Evolutionary conservation across 805 yeast species (phyloP), one percentile per base, ranked within the genome.

Genomic region (Kregervanrija fluxuum): DNA sequence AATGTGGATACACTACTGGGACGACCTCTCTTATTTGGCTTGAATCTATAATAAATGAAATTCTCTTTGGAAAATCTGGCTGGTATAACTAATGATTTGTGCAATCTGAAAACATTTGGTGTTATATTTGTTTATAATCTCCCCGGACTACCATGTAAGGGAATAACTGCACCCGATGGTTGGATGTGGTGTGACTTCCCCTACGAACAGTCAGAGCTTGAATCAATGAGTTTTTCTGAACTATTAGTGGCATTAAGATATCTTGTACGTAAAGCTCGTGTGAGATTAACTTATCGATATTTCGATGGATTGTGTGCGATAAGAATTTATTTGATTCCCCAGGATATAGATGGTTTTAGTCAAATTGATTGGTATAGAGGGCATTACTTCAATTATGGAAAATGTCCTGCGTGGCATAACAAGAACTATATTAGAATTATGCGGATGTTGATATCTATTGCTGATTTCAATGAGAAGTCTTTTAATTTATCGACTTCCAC

Each of bases 181-280:
- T 80, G 85, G 85, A 53, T 40, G 41, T 79, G 85, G 85, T 60
- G 77, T 12, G 79, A 77, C 48, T 63, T 74, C 9, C 75, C 75
- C 13, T 64, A 54, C 47, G 56, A 47, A 37, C 51, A 30, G 9
- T 22, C 31, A 12, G 48, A 45, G 9, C 43, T 45, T 4, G 11
- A 38, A 2, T 45, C 53, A 6, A 30, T 41, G 3, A 2, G 40
- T 1, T 32, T 37, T 15, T 35, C 40, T 35, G 54, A 53, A 1
- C 28, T 70, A 0, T 38, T 75, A 5, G 38, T 47, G 3, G 73
- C 73, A 40, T 49, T 80, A 22, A 59, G 65, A 4, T 74, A 74
- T 45, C 64, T 82, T 41, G 58, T 71, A 2, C 55, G 64, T 8
- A 60, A 69, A 46, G 64, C 70, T 9, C 67, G 62, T 48, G 46